Base-by-base conservation (phyloP, 805 yeast species). In the Metschnikowia picachoensis region DNA sequence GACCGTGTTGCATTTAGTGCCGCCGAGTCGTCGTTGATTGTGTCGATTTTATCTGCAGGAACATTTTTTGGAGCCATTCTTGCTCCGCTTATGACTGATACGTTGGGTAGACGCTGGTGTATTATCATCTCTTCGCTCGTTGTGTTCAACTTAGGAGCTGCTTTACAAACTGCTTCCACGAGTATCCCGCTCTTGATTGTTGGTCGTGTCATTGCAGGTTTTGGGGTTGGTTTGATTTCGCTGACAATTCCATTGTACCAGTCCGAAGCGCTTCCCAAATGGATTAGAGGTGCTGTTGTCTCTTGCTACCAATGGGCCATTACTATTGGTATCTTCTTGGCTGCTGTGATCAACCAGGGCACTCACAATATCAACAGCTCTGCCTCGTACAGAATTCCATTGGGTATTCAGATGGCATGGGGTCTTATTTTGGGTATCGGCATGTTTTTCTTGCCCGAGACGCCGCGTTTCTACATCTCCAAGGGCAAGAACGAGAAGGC, bases 241-340 rank as follows among this genome's bases (percentile, higher is more conserved):
- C 64, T 73, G 35, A 64, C 64, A 33, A 60, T 69, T 54, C 71
- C 73, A 17, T 60, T 68, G 48, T 70, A 70, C 60, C 69, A 65
- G 53, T 64, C 74, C 20, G 76, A 70, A 59, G 60, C 67, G 37
- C 58, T 66, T 45, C 74, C 74, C 41, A 67, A 66, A 54, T 67
- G 71, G 70, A 64, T 68, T 49, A 67, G 75, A 67, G 75, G 75
- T 56, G 72, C 73, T 37, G 60, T 70, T 46, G 68, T 69, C 36
- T 64, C 72, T 17, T 64, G 68, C 30, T 68, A 69, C 55, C 73
- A 68, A 47, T 65, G 65, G 60, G 70, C 70, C 42, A 67, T 69
- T 43, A 70, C 74, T 43, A 58, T 66, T 41, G 73, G 73, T 48
- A 59, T 66, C 32, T 60, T 68, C 39, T 60, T 70, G 47, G 71